Conservation (phyloP, 176 grass and related monocot genomes). For the Urochloa ruziziensis region DNA sequence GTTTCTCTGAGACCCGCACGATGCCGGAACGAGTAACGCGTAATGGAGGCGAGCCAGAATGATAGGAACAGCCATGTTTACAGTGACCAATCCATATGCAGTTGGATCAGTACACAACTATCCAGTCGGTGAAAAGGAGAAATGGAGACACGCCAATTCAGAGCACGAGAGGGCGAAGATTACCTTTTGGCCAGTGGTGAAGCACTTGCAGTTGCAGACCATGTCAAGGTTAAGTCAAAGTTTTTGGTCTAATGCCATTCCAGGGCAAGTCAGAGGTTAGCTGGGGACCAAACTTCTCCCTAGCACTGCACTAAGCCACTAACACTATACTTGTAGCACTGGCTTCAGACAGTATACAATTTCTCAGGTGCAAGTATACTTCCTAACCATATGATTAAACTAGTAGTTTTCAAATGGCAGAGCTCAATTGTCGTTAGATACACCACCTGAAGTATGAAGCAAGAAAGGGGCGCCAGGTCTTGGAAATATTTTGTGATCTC, state of each 20-base stretch:
- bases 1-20: not conserved
- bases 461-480: too few relatives aligned
- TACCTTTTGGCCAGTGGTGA: conserved; percentile 27
- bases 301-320: too few relatives aligned
- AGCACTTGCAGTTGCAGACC: not conserved
- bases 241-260: conserved; percentile 35
- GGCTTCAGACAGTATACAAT: not conserved
- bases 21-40: not conserved
- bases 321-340: not conserved
- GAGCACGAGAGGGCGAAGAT: not conserved
- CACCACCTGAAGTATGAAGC: not conserved
- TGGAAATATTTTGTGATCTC: too few relatives aligned
- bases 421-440: not conserved
- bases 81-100: not conserved
- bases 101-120: not conserved
- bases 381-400: not conserved
- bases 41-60: conserved; percentile 38
- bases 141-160: too few relatives aligned
- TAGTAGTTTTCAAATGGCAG: not conserved
- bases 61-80: conserved; percentile 21
- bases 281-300: conserved; percentile 20
- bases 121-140: too few relatives aligned
- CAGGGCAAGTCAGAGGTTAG: conserved; percentile 11
- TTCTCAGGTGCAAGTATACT: not conserved
- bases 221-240: conserved; percentile 4